These are phyloP conservation scores for Paramarasmius palmivorus DNA, from an alignment of 1,284 basidiomycete species.

Conservation along the genomic window DNA sequence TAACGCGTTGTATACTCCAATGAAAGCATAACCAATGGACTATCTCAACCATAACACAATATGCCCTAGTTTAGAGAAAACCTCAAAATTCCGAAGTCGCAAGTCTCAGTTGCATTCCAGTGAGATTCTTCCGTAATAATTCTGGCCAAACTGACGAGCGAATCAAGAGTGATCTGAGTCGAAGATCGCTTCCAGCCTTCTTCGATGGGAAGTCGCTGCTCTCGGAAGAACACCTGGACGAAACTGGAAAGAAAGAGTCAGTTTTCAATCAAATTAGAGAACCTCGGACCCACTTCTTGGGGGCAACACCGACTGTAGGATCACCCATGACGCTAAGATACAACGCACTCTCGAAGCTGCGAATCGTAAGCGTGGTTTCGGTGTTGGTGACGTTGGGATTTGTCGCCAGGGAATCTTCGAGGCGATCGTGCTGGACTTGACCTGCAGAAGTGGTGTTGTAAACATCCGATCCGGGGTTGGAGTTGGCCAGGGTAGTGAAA, in stretches of 20 bases:
- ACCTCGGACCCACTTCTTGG: conserved; percentile 3
- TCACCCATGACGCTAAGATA: conserved; percentile 4
- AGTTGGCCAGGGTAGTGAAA: not conserved
- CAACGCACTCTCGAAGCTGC: not conserved
- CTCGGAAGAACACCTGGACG: conserved; percentile 19
- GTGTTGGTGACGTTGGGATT: conserved; percentile 7
- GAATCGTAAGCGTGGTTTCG: not conserved
- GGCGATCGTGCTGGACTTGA: conserved; percentile 4
- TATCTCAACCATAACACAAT: too few species aligned
- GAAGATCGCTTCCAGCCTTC: conserved; percentile 18
- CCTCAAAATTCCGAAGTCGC: too few species aligned
- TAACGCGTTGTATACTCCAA: too few species aligned
- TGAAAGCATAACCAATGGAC: too few species aligned
- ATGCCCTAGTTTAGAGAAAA: too few species aligned
- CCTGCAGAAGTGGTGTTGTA: conserved; percentile 3
- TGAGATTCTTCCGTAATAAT: conserved; percentile 6
- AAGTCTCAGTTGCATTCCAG: too few species aligned
- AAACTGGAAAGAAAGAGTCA: too few species aligned
- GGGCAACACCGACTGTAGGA: not conserved
- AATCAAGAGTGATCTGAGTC: conserved; percentile 4
- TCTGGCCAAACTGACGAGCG: conserved; percentile 4
- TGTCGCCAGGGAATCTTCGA: not conserved
- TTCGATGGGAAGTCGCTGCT: conserved; percentile 19
- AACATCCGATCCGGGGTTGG: not conserved
- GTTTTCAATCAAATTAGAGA: too few species aligned